phyloP scores from a whole-genome alignment of 129 eudicot species.

The Erigeron canadensis region DNA sequence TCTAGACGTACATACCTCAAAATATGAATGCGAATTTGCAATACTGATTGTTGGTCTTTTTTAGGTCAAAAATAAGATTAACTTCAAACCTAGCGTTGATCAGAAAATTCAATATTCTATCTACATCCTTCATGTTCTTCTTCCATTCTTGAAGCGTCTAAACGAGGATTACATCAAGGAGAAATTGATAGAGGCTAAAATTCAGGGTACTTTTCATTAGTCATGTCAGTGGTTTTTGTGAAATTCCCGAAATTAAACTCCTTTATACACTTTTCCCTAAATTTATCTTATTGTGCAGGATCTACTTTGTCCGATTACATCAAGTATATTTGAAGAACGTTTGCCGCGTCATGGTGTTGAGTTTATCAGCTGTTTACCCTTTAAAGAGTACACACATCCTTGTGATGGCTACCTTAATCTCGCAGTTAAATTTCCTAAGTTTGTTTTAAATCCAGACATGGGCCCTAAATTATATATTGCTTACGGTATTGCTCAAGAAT shows the following conservation, averaged over 20 bases:
- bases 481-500: conserved; percentile 60
- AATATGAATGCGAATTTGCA: no score
- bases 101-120: conserved; percentile 45
- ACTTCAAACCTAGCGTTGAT: conserved; percentile 22
- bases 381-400: conserved; percentile 77
- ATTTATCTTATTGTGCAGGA: conserved; percentile 34
- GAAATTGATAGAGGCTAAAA: conserved; percentile 61
- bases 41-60: conserved; percentile 6
- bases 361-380: conserved; percentile 59
- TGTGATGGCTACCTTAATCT: conserved; percentile 54
- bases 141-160: conserved; percentile 57
- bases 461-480: conserved; percentile 74
- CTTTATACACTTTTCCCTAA: background rate
- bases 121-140: conserved; percentile 50
- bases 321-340: conserved; percentile 57
- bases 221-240: no score
- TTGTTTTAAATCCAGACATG: conserved; percentile 32
- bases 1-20: no score
- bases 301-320: conserved; percentile 35
- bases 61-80: conserved; percentile 35
- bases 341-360: conserved; percentile 80
- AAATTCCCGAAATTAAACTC: no score
- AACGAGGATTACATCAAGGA: conserved; percentile 57
- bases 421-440: conserved; percentile 44
- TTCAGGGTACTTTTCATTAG: conserved; percentile 46